Evolutionary conservation across 768 basidiomycete species (phyloP).

Genomic region (Suillus tomentosus): DNA sequence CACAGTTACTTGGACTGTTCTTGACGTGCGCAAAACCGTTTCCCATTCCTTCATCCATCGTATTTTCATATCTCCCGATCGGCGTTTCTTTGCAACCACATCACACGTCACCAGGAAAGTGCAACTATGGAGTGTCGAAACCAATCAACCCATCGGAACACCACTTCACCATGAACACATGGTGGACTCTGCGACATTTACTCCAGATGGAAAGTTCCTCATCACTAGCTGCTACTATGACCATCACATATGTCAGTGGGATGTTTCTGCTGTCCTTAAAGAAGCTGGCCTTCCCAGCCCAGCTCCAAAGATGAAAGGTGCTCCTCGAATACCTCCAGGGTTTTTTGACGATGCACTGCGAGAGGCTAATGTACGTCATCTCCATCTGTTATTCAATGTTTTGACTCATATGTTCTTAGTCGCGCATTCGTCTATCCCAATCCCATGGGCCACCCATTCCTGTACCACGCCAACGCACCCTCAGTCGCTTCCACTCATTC

Average conservation of each 20-base stretch:
- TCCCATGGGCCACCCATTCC: neutral
- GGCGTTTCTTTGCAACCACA: neutral
- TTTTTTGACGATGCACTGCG: no score
- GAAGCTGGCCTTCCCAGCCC: neutral
- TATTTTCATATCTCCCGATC: neutral
- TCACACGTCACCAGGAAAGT: fast-evolving
- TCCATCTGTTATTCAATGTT: no score
- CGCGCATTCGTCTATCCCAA: no score
- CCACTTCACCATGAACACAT: neutral
- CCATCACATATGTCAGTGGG: neutral
- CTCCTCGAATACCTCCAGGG: no score
- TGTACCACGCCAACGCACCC: neutral
- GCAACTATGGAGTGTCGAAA: neutral
- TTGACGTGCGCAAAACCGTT: neutral
- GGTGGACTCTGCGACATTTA: neutral
- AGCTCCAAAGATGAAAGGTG: no score
- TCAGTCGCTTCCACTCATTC: neutral
- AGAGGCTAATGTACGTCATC: no score
- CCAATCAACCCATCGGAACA: neutral
- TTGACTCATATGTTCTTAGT: no score
- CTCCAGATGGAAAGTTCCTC: neutral
- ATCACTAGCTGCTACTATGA: neutral
- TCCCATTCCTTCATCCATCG: no score
- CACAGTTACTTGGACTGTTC: neutral
- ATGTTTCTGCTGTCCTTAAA: neutral